phyloP scores from a whole-genome alignment of 1,284 basidiomycete genomes.

The Coniferiporia sulphurascens region DNA sequence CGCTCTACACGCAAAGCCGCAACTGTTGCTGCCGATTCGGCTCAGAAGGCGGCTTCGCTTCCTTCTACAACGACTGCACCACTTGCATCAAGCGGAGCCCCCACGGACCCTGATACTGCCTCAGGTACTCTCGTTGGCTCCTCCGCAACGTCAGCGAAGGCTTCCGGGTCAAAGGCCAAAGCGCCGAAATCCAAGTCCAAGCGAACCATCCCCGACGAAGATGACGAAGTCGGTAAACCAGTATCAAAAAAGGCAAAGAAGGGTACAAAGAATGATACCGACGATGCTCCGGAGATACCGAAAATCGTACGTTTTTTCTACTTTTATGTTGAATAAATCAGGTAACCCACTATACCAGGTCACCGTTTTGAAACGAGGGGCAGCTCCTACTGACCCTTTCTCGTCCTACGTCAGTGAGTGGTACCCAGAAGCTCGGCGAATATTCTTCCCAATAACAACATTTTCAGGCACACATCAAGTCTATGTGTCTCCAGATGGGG shows the following conservation, averaged over 20 bases:
- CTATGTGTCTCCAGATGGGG: slow-evolving; percentile 38
- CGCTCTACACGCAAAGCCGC: background rate
- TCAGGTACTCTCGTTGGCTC: background rate
- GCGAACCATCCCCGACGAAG: slow-evolving; percentile 21
- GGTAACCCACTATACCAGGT: slow-evolving; percentile 33
- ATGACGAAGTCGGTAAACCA: slow-evolving; percentile 25
- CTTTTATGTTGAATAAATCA: slow-evolving; percentile 8
- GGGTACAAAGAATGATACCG: slow-evolving; percentile 12
- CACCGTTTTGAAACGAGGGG: slow-evolving; percentile 53
- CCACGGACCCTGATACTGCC: too few species aligned
- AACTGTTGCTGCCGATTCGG: background rate
- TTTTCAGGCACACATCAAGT: slow-evolving; percentile 52
- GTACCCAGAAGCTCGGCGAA: background rate
- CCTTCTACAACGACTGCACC: background rate
- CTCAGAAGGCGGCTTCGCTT: background rate
- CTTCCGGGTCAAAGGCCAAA: background rate
- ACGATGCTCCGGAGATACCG: slow-evolving; percentile 25
- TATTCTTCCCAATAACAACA: background rate
- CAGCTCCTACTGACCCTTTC: slow-evolving; percentile 52
- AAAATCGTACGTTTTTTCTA: slow-evolving; percentile 30
- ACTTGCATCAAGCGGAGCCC: background rate
- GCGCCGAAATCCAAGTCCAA: slow-evolving; percentile 6
- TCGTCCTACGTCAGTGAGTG: slow-evolving; percentile 48
- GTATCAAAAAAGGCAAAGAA: slow-evolving; percentile 36
- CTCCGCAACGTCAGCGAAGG: background rate